Conservation (phyloP, 2,329 filamentous ascomycete species). For the Orbilia javanica region DNA sequence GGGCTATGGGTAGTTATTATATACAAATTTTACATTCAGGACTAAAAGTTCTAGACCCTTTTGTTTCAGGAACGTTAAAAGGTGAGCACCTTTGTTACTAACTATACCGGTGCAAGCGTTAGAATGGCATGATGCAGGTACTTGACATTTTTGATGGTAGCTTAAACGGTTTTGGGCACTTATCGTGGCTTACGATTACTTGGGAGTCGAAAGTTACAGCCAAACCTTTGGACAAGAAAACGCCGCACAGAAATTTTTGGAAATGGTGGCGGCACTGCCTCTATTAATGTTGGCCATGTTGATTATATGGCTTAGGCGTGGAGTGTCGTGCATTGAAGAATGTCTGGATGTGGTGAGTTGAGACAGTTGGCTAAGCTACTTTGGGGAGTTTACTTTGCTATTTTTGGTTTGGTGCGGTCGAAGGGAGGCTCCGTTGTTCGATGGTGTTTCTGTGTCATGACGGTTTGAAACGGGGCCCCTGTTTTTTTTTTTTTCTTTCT, state of each 20-base stretch:
- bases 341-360: not conserved
- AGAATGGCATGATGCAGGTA: not conserved
- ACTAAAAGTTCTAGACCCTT: not conserved
- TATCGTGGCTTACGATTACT: too few relatives aligned
- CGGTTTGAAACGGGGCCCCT: not conserved
- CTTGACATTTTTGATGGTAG: not conserved
- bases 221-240: not conserved
- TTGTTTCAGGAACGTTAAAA: not conserved
- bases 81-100: not conserved
- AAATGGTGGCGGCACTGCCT: not conserved
- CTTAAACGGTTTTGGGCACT: too few relatives aligned
- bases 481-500: too few relatives aligned
- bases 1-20: not conserved
- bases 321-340: not conserved
- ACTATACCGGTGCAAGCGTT: too few relatives aligned
- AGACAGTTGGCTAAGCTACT: not conserved
- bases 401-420: not conserved
- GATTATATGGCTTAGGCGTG: too few relatives aligned
- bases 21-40: too few relatives aligned
- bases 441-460: not conserved
- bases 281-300: too few relatives aligned
- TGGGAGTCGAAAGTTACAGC: too few relatives aligned
- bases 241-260: not conserved
- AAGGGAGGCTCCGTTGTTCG: not conserved
- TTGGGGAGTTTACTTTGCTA: not conserved